Conservation (phyloP, 1,284 basidiomycete species). For the Rhodotorula sp. region DNA sequence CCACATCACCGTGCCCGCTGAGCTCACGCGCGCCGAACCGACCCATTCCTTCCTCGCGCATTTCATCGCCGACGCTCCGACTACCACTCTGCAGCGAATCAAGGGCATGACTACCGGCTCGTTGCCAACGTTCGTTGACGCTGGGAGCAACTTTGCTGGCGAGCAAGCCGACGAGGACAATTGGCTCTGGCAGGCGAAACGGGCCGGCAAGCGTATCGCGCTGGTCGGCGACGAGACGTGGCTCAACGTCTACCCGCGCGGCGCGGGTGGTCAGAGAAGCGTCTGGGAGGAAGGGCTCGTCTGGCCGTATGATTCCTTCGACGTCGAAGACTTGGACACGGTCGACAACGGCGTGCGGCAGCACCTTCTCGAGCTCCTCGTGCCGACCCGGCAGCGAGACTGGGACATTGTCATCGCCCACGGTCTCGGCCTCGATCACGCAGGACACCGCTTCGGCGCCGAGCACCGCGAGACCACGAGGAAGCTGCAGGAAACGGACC, state of each 20-base stretch:
- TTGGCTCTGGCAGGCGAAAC: constrained; percentile 54
- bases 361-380: constrained; percentile 78
- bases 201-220: constrained; percentile 59
- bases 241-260: constrained; percentile 78
- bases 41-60: constrained; percentile 80
- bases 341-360: constrained; percentile 86
- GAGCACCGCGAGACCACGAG: constrained; percentile 79
- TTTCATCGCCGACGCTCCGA: constrained; percentile 89
- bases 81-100: constrained; percentile 90
- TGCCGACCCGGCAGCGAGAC: constrained; percentile 49
- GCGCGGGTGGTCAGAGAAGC: constrained; percentile 23
- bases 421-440: constrained; percentile 96
- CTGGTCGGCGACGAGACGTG: constrained; percentile 98
- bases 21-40: constrained; percentile 65
- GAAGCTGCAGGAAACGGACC: constrained; percentile 85
- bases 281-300: constrained; percentile 58
- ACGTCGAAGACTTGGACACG: constrained; percentile 95
- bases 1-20: constrained; percentile 72
- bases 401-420: constrained; percentile 91
- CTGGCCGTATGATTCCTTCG: constrained; percentile 92
- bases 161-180: constrained; percentile 70
- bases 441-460: constrained; percentile 90
- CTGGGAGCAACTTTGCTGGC: constrained; percentile 75
- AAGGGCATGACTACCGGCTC: constrained; percentile 95
- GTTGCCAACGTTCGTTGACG: constrained; percentile 91